Conservation (phyloP, 163 green algal species). For the Scenedesmus sp. region DNA sequence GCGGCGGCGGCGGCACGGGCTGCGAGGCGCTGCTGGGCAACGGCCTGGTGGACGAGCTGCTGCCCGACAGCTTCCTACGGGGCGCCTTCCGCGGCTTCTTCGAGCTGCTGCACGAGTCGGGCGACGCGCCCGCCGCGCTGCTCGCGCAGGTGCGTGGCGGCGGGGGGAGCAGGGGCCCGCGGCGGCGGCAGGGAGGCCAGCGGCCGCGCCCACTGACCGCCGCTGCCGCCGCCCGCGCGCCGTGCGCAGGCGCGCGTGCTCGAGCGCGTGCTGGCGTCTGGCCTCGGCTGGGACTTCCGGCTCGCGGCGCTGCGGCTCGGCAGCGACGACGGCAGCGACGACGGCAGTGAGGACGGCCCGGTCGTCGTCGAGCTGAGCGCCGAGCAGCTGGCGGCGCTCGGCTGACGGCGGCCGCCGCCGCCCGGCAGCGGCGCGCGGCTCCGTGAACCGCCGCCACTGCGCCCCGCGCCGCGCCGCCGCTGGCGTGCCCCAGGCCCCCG, state of each 20-base stretch:
- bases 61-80: conserved; percentile 79
- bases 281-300: conserved; percentile 53
- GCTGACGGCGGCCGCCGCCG: no score
- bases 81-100: conserved; percentile 64
- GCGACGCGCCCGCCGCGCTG: neutral
- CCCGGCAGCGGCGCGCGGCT: no score
- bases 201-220: neutral
- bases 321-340: neutral
- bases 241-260: conserved; percentile 31
- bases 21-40: conserved; percentile 41
- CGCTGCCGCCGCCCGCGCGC: neutral
- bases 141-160: conserved; percentile 12
- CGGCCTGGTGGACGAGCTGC: conserved; percentile 73
- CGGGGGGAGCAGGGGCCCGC: neutral
- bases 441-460: no score
- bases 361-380: conserved; percentile 45
- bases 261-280: conserved; percentile 43
- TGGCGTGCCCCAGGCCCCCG: no score
- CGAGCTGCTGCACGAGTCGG: conserved; percentile 57
- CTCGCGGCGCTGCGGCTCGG: conserved; percentile 16
- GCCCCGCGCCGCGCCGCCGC: no score
- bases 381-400: conserved; percentile 36
- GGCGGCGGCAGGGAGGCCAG: no score
- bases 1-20: conserved; percentile 36
- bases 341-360: conserved; percentile 38